Base-by-base conservation (phyloP, 2,329 filamentous ascomycete genomes). In the Bisporella sp. region DNA sequence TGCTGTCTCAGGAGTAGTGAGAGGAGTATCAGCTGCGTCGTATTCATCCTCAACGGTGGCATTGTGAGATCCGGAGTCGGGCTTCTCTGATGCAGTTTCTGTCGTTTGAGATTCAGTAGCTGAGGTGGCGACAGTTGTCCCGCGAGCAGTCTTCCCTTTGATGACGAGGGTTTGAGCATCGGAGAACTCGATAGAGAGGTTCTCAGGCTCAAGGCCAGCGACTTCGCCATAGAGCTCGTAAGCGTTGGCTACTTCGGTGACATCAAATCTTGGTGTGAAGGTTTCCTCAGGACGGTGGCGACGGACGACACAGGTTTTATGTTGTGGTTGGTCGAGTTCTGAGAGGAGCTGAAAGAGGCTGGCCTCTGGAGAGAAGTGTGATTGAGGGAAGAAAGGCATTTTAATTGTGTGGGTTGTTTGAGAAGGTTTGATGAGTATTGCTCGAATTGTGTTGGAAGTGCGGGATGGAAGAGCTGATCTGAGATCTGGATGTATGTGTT, bases 201-300 rank as follows among this genome's bases (percentile, higher is more conserved):
- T 74, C 59, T 87, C 78, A 70, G 87, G 85, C 57, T 77, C 76
- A 59, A 89, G 72, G 49, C 87, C 87, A 0, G 87, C 82, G 6
- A 92, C 78, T 69, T 92, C 87, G 60, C 87, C 87, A 62, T 89
- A 81, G 29, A 92, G 82, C 69, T 91, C 83, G 63, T 89, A 92
- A 54, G 73, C 68, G 6, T 79, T 69, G 55, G 78, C 77, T 7
- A 77, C 80, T 72, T 92, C 87, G 63, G 79, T 81, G 53, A 91
- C 75, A 61, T 91, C 87, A 63, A 92, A 92, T 68, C 81, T 84
- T 47, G 87, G 87, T 53, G 79, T 78, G 77, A 89, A 91, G 28
- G 43, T 63, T 76, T 50, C 31, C 21, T 21, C 21, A 8, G 41
- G 41, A 9, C 54, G 50, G 30, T 51, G 48, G 33, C 55, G 55